Evolutionary conservation across 805 yeast genomes (phyloP).

Genomic region (Martiniozyma abietophila): DNA sequence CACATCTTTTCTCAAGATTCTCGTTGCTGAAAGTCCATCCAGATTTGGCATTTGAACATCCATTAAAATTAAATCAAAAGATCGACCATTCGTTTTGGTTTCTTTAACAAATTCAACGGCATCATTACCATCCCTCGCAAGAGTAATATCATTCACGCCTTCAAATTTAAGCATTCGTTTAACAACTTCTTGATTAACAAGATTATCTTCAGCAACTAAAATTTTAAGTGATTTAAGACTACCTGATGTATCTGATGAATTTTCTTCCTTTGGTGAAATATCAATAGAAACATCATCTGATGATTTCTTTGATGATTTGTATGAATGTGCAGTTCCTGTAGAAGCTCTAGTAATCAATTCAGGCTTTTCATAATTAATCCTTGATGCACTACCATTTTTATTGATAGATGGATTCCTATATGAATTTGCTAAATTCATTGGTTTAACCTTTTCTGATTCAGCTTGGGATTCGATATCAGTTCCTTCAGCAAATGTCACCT

Average conservation of each 20-base stretch:
- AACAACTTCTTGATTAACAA: slow-evolving; percentile 91
- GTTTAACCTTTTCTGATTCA: not conserved
- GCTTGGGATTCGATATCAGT: not conserved
- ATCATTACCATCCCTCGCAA: slow-evolving; percentile 88
- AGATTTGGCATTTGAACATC: slow-evolving; percentile 96
- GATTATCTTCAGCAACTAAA: slow-evolving; percentile 88
- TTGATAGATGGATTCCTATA: slow-evolving; percentile 3
- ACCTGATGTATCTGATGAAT: not conserved
- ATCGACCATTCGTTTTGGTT: slow-evolving; percentile 30
- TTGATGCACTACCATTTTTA: slow-evolving; percentile 1
- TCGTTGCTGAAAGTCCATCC: slow-evolving; percentile 84
- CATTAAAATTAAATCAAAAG: slow-evolving; percentile 79
- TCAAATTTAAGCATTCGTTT: slow-evolving; percentile 80
- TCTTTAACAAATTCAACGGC: slow-evolving; percentile 63
- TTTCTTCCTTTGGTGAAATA: not conserved
- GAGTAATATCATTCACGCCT: slow-evolving; percentile 58
- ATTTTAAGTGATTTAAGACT: slow-evolving; percentile 31
- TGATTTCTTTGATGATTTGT: slow-evolving; percentile 14
- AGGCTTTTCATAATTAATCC: slow-evolving; percentile 30
- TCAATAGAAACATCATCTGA: slow-evolving; percentile 15
- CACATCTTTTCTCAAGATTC: slow-evolving; percentile 54
- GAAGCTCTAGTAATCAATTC: slow-evolving; percentile 36
- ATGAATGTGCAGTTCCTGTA: slow-evolving; percentile 43
- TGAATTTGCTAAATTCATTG: slow-evolving; percentile 11
- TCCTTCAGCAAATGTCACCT: slow-evolving; percentile 30